Evolutionary conservation across 2,329 filamentous ascomycete species (phyloP).

Genomic region (Trichoderma breve): DNA sequence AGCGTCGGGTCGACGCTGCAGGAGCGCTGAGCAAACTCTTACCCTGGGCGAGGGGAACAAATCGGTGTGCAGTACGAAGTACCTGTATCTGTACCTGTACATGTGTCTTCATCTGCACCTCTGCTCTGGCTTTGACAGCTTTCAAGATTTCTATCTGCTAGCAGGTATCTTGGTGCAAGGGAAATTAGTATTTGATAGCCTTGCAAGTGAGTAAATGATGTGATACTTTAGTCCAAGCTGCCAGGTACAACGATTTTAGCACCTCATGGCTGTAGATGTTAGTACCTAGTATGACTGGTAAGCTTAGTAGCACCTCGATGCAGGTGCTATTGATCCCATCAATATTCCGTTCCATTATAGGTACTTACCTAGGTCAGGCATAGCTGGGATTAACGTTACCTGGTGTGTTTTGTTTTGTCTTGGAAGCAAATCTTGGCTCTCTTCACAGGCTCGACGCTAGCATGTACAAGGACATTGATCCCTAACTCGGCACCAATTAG

Average conservation of each 20-base stretch:
- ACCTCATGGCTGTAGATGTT: background rate
- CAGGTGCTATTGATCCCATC: background rate
- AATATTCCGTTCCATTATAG: background rate
- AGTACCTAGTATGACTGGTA: background rate
- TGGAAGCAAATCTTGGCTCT: background rate
- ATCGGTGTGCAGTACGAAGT: background rate
- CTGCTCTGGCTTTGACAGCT: background rate
- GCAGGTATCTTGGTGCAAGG: too few species aligned
- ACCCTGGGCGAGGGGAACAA: background rate
- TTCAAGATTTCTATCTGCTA: background rate
- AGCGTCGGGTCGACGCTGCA: constrained; percentile 16
- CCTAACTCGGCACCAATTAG: background rate
- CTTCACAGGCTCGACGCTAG: background rate
- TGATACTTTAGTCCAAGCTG: background rate
- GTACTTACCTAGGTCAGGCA: background rate
- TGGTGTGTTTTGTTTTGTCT: background rate
- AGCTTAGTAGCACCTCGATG: background rate
- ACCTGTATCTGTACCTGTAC: background rate
- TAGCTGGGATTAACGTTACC: background rate
- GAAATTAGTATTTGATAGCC: background rate
- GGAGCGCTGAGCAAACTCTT: background rate
- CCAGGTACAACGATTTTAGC: background rate
- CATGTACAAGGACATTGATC: background rate
- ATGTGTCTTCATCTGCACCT: background rate
- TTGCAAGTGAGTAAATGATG: background rate